Conservation (phyloP, 805 yeast genomes). For the Kluyveromyces starmeri region DNA sequence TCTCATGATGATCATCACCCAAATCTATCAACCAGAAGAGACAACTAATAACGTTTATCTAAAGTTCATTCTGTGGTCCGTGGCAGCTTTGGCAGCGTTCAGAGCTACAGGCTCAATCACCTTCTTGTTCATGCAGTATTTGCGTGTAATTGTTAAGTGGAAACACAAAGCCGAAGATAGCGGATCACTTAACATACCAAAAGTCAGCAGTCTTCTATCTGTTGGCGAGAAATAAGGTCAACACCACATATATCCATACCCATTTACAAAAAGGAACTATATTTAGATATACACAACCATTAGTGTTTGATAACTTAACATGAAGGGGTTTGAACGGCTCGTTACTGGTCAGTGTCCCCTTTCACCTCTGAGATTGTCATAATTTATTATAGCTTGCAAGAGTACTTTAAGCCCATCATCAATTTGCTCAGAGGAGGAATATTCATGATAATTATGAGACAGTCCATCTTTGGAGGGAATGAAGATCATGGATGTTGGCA, state of each 20-base stretch:
- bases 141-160: slow-evolving; percentile 33
- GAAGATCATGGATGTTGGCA: slow-evolving; percentile 69
- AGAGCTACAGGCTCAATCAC: slow-evolving; percentile 76
- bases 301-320: too few relatives aligned
- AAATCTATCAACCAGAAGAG: slow-evolving; percentile 64
- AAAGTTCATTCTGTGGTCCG: slow-evolving; percentile 84
- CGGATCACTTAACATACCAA: slow-evolving; percentile 21
- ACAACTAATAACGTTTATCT: slow-evolving; percentile 65
- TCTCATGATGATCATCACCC: slow-evolving; percentile 79
- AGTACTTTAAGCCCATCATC: slow-evolving; percentile 51
- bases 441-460: slow-evolving; percentile 60
- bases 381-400: slow-evolving; percentile 40
- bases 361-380: slow-evolving; percentile 26
- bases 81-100: slow-evolving; percentile 72
- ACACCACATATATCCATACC: too few relatives aligned
- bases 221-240: slow-evolving; percentile 1
- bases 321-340: too few relatives aligned
- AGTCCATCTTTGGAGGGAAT: slow-evolving; percentile 62
- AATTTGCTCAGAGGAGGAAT: slow-evolving; percentile 55
- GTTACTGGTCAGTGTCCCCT: slow-evolving; percentile 12
- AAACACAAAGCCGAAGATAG: slow-evolving; percentile 33
- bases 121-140: slow-evolving; percentile 42
- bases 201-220: slow-evolving; percentile 6
- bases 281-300: too few relatives aligned
- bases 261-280: too few relatives aligned